Conservation (phyloP, 768 basidiomycete genomes). For the Amanita muscaria region DNA sequence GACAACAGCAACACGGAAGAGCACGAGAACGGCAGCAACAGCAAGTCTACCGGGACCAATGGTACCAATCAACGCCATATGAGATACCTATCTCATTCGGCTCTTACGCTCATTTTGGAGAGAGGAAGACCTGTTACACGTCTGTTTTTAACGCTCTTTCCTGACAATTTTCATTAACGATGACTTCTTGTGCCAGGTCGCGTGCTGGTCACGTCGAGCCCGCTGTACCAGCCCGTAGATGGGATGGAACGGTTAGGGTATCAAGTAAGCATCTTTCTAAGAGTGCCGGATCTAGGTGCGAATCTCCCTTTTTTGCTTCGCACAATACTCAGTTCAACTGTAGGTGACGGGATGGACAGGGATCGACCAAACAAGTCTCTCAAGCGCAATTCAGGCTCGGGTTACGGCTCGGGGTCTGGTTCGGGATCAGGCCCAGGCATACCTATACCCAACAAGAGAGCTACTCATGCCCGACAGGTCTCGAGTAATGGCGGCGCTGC, state of each 20-base stretch:
- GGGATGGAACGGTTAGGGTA: conserved; percentile 66
- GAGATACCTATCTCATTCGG: conserved; percentile 63
- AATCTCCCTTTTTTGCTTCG: neutral
- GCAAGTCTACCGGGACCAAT: conserved; percentile 10
- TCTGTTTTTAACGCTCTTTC: conserved; percentile 16
- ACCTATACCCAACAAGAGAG: neutral
- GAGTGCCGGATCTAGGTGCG: conserved; percentile 57
- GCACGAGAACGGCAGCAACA: conserved; percentile 1
- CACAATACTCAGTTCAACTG: neutral
- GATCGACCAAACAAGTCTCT: conserved; percentile 20
- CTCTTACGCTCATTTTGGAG: conserved; percentile 71
- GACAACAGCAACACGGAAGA: conserved; percentile 7
- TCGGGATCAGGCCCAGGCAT: neutral
- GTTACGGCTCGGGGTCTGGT: conserved; percentile 1
- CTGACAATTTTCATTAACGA: neutral
- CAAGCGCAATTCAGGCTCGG: neutral
- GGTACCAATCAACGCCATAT: conserved; percentile 2
- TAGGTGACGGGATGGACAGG: conserved; percentile 51
- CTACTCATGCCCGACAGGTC: neutral
- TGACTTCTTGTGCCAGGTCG: conserved; percentile 27
- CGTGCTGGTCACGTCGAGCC: conserved; percentile 74
- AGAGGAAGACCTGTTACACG: conserved; percentile 69
- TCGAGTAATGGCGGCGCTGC: neutral
- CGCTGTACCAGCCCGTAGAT: conserved; percentile 77
- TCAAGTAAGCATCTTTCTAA: conserved; percentile 58